Percentiles rank a stretch among this genome's conserved stretches.
These are phyloP conservation scores for Sphagnum tenellum DNA, from an alignment of 225 moss, liverwort and hornwort species.

Conservation along the genomic window DNA sequence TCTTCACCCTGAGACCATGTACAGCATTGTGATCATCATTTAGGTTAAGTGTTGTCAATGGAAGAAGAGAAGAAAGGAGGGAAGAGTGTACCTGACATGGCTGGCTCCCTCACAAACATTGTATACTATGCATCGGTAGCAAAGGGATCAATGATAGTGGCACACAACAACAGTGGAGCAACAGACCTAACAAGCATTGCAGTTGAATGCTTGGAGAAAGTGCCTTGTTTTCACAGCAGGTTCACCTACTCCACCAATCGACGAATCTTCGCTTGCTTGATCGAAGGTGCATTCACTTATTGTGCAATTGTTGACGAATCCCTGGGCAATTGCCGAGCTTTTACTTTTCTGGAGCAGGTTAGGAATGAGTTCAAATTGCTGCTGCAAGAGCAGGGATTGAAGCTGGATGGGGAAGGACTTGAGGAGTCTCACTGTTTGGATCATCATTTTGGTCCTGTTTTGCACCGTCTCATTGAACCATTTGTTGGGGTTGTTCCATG, in stretches of 20 bases:
- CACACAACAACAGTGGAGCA: slow-evolving; percentile 15
- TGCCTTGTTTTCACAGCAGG: slow-evolving; percentile 23
- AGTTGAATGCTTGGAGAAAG: slow-evolving; percentile 18
- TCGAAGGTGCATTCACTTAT: slow-evolving; percentile 26
- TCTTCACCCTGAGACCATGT: too few species aligned
- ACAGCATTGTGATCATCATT: too few species aligned
- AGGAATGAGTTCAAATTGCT: slow-evolving; percentile 30
- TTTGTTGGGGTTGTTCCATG: slow-evolving; percentile 27
- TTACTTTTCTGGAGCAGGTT: slow-evolving; percentile 32
- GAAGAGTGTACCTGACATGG: too few species aligned
- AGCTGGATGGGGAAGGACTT: slow-evolving; percentile 12
- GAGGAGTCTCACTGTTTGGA: slow-evolving; percentile 8
- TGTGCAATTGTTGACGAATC: slow-evolving; percentile 42
- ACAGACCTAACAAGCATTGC: slow-evolving; percentile 16
- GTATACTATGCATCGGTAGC: slow-evolving; percentile 36
- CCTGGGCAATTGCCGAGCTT: slow-evolving; percentile 23
- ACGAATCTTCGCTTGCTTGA: slow-evolving; percentile 28
- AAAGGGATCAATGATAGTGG: slow-evolving; percentile 14
- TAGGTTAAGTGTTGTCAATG: too few species aligned
- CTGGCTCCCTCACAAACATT: slow-evolving; percentile 26
- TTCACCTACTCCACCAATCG: slow-evolving; percentile 24
- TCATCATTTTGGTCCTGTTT: slow-evolving; percentile 21
- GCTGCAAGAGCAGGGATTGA: slow-evolving; percentile 17
- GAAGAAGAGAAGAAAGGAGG: too few species aligned
- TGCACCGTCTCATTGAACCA: slow-evolving; percentile 24